phyloP scores from a whole-genome alignment of 352 stramenopile species.

The Aphanomyces stellatus region DNA sequence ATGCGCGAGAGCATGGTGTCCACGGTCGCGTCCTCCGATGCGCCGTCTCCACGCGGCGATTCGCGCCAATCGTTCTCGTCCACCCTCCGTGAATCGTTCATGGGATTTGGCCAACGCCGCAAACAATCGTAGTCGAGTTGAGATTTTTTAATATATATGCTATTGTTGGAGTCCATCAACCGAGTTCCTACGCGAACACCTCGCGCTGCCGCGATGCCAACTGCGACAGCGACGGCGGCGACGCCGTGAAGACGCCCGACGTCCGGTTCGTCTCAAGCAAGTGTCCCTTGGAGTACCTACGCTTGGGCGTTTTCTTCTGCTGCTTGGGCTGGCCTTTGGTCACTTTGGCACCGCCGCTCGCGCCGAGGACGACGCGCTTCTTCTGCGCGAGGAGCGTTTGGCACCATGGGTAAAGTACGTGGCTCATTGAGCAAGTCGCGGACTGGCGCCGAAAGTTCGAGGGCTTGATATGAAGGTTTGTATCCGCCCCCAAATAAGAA shows the following conservation, averaged over 20 bases:
- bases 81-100: not conserved
- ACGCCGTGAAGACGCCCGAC: not conserved
- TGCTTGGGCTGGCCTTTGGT: slow-evolving; percentile 24
- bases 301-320: not conserved
- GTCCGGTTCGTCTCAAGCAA: no score
- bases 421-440: no score
- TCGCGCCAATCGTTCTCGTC: not conserved
- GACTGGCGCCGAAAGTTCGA: no score
- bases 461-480: no score
- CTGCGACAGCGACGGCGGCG: not conserved
- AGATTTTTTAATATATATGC: not conserved
- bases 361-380: not conserved
- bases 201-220: no score
- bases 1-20: slow-evolving; percentile 12
- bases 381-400: not conserved
- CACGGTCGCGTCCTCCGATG: not conserved
- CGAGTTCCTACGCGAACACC: no score
- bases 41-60: not conserved
- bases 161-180: not conserved
- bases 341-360: not conserved
- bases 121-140: slow-evolving; percentile 6
- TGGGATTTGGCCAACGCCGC: not conserved
- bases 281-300: no score
- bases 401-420: not conserved
- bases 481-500: no score